Base-by-base conservation (phyloP, 2,329 filamentous ascomycete genomes). In the Colletotrichum sp. region DNA sequence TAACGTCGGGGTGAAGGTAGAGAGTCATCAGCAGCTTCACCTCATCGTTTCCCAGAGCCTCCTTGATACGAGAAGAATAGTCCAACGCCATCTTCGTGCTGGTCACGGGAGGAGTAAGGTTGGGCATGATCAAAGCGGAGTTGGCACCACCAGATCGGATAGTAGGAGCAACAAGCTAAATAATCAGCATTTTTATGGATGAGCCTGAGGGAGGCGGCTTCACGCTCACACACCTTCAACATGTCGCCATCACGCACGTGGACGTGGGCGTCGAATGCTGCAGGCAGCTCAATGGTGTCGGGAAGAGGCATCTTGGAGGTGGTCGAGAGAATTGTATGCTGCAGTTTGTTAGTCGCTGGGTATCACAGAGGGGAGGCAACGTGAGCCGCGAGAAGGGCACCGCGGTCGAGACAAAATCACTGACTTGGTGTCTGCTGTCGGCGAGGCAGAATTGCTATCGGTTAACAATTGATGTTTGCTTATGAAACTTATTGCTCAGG, bases 1-100 rank as follows among this genome's bases (percentile, higher is more conserved):
- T 95, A 69, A 95, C 87, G 27, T 89, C 90, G 13, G 89, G 86
- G 81, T 95, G 92, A 77, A 90, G 86, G 81, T 92, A 95, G 59
- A 96, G 88, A 2, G 94, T 93, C 93, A 96, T 95, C 75, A 96
- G 89, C 75, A 95, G 91, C 68, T 89, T 87, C 4, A 91, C 89
- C 67, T 92, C 91, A 22, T 74, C 70, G 32, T 64, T 66, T 5
- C 70, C 74, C 44, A 76, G 22, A 77, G 94, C 86, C 59, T 89
- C 88, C 79, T 90, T 86, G 19, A 96, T 87, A 62, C 89, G 88
- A 30, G 87, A 83, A 83, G 92, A 90, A 85, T 96, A 96, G 57
- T 91, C 91, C 29, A 95, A 86, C 11, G 92, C 94, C 83, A 91
- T 87, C 63, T 86, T 86, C 59, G 93, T 90, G 25, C 89, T 92